Evolutionary conservation across 306 rosid genomes (phyloP).

Genomic region (Dryas alaskensis): DNA sequence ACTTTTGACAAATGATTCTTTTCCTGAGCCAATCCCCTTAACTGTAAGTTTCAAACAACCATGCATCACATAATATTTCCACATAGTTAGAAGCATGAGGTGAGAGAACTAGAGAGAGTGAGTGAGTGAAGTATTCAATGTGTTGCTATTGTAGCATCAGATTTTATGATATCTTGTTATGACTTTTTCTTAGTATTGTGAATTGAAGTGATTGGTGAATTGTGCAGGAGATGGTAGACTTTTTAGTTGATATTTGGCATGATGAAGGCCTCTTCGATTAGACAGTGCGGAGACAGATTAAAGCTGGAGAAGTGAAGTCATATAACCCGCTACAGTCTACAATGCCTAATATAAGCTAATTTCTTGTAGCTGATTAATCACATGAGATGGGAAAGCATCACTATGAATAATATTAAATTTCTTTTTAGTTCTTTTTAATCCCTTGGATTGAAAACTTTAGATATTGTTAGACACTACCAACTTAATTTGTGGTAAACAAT

Average conservation of each 20-base stretch:
- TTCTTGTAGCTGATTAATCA: conserved; percentile 16
- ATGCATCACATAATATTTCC: background rate
- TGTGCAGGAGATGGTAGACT: conserved; percentile 98
- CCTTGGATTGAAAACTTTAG: background rate
- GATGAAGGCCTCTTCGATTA: conserved; percentile 81
- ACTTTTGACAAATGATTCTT: conserved; percentile 65
- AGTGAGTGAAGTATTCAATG: background rate
- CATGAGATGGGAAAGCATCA: conserved; percentile 3
- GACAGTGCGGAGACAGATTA: conserved; percentile 10
- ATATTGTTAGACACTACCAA: background rate
- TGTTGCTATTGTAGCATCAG: background rate
- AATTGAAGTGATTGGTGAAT: conserved; percentile 25
- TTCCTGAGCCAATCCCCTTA: conserved; percentile 77
- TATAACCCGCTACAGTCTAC: background rate
- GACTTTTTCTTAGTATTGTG: background rate
- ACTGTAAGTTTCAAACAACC: conserved; percentile 53
- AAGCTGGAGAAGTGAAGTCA: conserved; percentile 12
- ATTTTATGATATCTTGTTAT: background rate
- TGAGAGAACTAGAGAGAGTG: no score
- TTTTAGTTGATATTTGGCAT: conserved; percentile 86
- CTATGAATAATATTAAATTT: background rate
- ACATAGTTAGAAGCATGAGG: background rate
- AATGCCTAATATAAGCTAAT: conserved; percentile 17
- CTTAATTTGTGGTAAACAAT: background rate
- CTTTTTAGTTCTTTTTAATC: background rate